These are phyloP conservation scores for Roridomyces roridus DNA, from an alignment of 768 basidiomycete genomes.

Conservation along the genomic window DNA sequence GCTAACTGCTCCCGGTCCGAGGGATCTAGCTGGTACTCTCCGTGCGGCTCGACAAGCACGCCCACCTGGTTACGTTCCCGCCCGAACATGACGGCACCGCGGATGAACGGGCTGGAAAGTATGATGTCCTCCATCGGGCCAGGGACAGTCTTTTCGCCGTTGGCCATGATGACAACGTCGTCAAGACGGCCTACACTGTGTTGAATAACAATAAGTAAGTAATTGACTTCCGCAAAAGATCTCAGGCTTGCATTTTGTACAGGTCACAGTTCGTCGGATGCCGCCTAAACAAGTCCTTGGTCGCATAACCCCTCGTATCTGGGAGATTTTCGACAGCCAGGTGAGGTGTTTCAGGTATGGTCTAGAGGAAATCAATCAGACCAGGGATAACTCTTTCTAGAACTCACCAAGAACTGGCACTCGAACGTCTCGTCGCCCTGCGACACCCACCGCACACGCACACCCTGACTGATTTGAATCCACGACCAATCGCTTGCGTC, in stretches of 20 bases:
- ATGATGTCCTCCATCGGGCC: conserved; percentile 33
- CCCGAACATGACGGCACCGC: conserved; percentile 19
- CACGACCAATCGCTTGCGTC: conserved; percentile 40
- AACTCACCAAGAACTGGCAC: conserved; percentile 41
- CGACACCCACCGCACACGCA: too few species aligned
- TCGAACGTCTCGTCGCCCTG: too few species aligned
- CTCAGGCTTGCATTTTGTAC: conserved; percentile 37
- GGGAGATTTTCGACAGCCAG: conserved; percentile 41
- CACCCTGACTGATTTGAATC: conserved; percentile 33
- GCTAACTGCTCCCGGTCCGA: conserved; percentile 2
- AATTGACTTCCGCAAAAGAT: background rate
- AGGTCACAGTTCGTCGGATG: conserved; percentile 38
- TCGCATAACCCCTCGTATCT: conserved; percentile 35
- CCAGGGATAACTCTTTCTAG: background rate
- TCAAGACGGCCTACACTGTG: conserved; percentile 38
- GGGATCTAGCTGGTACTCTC: conserved; percentile 25
- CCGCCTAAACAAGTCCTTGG: conserved; percentile 34
- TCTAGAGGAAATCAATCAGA: conserved; percentile 28
- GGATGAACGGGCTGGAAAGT: conserved; percentile 21
- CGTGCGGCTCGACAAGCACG: conserved; percentile 20
- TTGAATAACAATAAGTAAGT: background rate
- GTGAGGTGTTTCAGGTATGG: conserved; percentile 36
- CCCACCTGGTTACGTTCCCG: conserved; percentile 26
- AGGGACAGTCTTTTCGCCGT: conserved; percentile 37
- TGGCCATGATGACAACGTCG: conserved; percentile 33